Conservation (phyloP, 805 yeast species). For the Barnettozyma californica region DNA sequence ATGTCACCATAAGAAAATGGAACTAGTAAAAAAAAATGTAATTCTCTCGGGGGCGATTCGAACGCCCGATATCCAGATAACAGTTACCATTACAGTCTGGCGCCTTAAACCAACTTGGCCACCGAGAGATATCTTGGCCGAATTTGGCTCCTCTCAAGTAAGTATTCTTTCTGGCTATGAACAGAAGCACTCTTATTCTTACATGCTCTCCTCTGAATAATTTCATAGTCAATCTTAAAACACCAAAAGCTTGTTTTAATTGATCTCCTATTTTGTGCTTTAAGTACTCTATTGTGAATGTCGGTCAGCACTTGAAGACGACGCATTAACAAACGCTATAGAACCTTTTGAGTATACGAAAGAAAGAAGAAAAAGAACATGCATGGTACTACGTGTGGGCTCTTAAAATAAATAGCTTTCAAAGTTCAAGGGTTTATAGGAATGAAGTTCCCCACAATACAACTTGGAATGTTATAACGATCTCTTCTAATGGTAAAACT, state of each 20-base stretch:
- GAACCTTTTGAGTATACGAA: too few relatives aligned
- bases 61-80: slow-evolving; percentile 45
- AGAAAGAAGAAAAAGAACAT: too few relatives aligned
- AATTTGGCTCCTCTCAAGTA: neutral
- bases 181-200: too few relatives aligned
- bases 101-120: slow-evolving; percentile 43
- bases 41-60: slow-evolving; percentile 47
- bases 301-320: too few relatives aligned
- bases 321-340: too few relatives aligned
- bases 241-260: too few relatives aligned
- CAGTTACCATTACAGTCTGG: slow-evolving; percentile 37
- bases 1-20: too few relatives aligned
- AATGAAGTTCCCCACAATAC: slow-evolving; percentile 92
- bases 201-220: too few relatives aligned
- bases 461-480: slow-evolving; percentile 89
- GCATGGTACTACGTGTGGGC: neutral
- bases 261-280: too few relatives aligned
- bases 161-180: neutral
- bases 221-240: too few relatives aligned
- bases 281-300: too few relatives aligned
- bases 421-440: slow-evolving; percentile 47
- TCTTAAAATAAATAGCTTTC: neutral
- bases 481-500: slow-evolving; percentile 92
- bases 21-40: slow-evolving; percentile 16
- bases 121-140: slow-evolving; percentile 29